phyloP scores from a whole-genome alignment of 139 green algal genomes.

The Volvox reticuliferus region DNA sequence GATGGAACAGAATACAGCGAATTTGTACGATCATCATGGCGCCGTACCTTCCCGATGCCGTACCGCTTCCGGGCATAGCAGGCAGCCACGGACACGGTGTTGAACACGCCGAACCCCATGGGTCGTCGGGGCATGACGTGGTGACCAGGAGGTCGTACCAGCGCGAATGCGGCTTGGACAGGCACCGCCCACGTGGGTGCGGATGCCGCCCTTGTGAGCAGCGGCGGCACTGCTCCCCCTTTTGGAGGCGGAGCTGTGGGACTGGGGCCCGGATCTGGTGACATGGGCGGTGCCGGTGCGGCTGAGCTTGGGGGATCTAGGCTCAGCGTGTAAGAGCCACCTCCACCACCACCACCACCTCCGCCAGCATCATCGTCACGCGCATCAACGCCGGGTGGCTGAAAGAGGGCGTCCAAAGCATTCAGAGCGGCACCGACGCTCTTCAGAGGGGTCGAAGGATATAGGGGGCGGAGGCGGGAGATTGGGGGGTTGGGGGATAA shows the following conservation, averaged over 20 bases:
- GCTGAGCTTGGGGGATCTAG: no score
- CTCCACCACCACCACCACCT: not conserved
- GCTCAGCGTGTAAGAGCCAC: no score
- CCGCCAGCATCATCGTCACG: not conserved
- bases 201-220: no score
- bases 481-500: not conserved
- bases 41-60: not conserved
- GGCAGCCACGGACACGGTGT: conserved; percentile 82
- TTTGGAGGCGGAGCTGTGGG: no score
- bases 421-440: conserved; percentile 6
- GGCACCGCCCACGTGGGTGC: no score
- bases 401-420: conserved; percentile 14
- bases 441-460: not conserved
- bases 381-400: not conserved
- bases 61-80: conserved; percentile 60
- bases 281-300: no score
- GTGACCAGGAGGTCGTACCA: conserved; percentile 91
- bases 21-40: not conserved
- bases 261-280: no score
- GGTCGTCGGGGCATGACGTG: conserved; percentile 77
- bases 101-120: conserved; percentile 95
- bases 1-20: not conserved
- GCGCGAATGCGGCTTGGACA: conserved; percentile 71
- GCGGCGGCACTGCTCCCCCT: no score
- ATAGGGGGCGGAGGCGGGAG: no score